Percentiles rank a stretch among this genome's conserved stretches.
Conservation (phyloP, 345 rosid genomes). For the Salix viminalis region DNA sequence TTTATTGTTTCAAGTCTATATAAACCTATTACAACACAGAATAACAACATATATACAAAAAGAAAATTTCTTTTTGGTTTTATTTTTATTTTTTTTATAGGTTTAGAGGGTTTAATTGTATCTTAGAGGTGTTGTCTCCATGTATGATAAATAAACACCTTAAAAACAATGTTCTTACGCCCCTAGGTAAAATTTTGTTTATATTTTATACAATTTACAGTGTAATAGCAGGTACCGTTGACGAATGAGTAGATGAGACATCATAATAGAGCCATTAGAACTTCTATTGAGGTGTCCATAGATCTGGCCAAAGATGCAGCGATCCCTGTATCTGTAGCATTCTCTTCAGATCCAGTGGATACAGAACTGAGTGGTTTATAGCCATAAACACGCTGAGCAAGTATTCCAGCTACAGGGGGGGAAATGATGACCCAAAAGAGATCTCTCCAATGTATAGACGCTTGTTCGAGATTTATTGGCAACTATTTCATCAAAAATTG, state of each 20-base stretch:
- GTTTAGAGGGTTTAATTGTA: too few species aligned
- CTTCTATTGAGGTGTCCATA: conserved; percentile 65
- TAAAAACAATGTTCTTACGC: too few species aligned
- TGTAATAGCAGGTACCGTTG: conserved; percentile 38
- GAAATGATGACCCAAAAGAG: conserved; percentile 89
- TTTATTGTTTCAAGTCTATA: too few species aligned
- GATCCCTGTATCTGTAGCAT: conserved; percentile 62
- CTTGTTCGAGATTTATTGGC: conserved; percentile 62
- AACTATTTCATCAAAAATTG: conserved; percentile 89
- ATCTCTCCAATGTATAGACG: conserved; percentile 72
- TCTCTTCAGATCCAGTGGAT: conserved; percentile 39
- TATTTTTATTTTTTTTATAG: too few species aligned
- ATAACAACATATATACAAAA: too few species aligned
- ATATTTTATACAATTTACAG: too few species aligned
- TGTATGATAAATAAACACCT: too few species aligned
- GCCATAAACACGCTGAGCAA: conserved; percentile 19
- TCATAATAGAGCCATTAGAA: conserved; percentile 65
- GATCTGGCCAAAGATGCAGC: conserved; percentile 79
- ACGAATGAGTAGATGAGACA: conserved; percentile 74
- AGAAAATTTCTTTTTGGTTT: too few species aligned
- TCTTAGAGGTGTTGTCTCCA: too few species aligned
- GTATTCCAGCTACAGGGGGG: conserved; percentile 4
- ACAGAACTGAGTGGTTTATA: conserved; percentile 51
- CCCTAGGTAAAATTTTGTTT: too few species aligned
- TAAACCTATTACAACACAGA: too few species aligned